Conservation (phyloP, 2,329 filamentous ascomycete genomes). For the Claviceps spartinae region DNA sequence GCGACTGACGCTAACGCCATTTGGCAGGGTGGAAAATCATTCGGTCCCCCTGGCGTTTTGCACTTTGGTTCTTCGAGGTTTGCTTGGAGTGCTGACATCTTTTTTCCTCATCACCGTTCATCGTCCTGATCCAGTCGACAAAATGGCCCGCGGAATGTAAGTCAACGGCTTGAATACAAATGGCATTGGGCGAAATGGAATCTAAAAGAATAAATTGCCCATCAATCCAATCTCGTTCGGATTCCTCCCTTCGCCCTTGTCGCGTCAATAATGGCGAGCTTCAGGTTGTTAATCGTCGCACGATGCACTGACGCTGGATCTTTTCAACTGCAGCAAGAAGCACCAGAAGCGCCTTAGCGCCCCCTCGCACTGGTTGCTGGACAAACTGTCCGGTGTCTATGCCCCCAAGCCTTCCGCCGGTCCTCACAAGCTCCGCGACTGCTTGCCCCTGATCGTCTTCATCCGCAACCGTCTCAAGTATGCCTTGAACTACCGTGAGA, state of each 20-base stretch:
- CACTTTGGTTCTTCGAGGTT: slow-evolving; percentile 9
- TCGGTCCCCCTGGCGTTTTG: slow-evolving; percentile 16
- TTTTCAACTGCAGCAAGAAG: slow-evolving; percentile 61
- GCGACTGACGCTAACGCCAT: slow-evolving; percentile 12
- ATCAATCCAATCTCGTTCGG: background rate
- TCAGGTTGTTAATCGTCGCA: background rate
- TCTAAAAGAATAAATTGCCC: background rate
- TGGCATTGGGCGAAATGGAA: background rate
- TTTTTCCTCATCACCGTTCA: slow-evolving; percentile 22
- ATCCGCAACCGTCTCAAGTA: slow-evolving; percentile 96
- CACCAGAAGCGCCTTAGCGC: slow-evolving; percentile 99
- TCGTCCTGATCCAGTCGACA: slow-evolving; percentile 29
- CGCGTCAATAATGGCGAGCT: background rate
- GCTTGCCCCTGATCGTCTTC: slow-evolving; percentile 98
- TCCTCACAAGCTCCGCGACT: slow-evolving; percentile 99
- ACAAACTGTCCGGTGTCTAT: slow-evolving; percentile 94
- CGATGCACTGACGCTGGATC: background rate
- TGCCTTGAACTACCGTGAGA: slow-evolving; percentile 96
- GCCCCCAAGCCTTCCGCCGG: slow-evolving; percentile 58
- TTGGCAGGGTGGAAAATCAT: slow-evolving; percentile 16
- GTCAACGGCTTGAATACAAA: slow-evolving; percentile 14
- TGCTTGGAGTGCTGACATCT: slow-evolving; percentile 11
- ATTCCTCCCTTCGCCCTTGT: no score
- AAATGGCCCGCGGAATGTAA: slow-evolving; percentile 54
- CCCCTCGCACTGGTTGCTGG: slow-evolving; percentile 98